phyloP scores from a whole-genome alignment of 352 stramenopile genomes.

The Globisporangium acanthophoron region DNA sequence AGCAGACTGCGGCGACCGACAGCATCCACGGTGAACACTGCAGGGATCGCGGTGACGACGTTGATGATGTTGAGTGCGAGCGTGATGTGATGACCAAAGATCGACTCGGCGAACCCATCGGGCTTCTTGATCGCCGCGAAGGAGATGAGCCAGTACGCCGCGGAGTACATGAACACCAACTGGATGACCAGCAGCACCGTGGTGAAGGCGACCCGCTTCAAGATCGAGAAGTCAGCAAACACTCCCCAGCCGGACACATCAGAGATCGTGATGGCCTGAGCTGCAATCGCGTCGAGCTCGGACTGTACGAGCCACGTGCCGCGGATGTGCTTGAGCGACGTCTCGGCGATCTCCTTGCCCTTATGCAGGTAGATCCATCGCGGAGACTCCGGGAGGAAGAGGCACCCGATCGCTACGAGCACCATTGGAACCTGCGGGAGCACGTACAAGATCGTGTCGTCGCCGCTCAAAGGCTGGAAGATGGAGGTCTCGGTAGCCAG shows the following conservation, averaged over 20 bases:
- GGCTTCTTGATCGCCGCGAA: conserved; percentile 30
- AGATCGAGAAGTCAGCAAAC: conserved; percentile 18
- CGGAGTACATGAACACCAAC: conserved; percentile 13
- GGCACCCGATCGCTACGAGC: conserved; percentile 28
- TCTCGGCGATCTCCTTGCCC: conserved; percentile 31
- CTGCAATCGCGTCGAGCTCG: conserved; percentile 28
- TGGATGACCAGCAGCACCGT: conserved; percentile 36
- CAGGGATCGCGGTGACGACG: conserved; percentile 27
- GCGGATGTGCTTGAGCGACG: conserved; percentile 21
- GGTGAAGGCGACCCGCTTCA: conserved; percentile 21
- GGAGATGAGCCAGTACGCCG: conserved; percentile 1
- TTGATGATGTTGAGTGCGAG: conserved; percentile 25
- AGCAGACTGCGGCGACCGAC: conserved; percentile 31
- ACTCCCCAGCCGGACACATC: conserved; percentile 6
- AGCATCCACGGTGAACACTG: conserved; percentile 32
- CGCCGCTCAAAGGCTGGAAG: background rate
- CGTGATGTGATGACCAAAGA: conserved; percentile 27
- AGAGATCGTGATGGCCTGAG: conserved; percentile 7
- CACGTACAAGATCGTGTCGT: conserved; percentile 1
- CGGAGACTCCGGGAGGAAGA: conserved; percentile 44
- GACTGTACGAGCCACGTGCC: conserved; percentile 18
- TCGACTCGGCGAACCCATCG: conserved; percentile 16
- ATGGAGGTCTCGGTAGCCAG: background rate
- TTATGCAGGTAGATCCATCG: conserved; percentile 45
- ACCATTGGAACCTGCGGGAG: background rate